Base-by-base conservation (phyloP, 2,329 filamentous ascomycete genomes). In the Neofusicoccum umdonicola region DNA sequence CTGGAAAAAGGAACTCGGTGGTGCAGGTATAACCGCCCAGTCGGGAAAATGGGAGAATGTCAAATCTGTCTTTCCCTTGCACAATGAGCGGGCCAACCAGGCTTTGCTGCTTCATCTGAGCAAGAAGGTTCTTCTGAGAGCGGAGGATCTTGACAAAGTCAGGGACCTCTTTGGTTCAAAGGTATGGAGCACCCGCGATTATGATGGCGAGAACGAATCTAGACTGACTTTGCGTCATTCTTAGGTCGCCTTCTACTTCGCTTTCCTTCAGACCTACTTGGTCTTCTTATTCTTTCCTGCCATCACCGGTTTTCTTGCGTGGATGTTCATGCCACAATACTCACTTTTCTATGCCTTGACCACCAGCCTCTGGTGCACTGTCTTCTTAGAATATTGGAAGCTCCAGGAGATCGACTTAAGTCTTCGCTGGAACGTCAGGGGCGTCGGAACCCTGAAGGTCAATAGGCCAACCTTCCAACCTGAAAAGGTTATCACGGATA, bases 111-210 rank as follows among this genome's bases (percentile, higher is more conserved):
- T 89, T 73, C 84, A 88, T 68, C 90, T 91, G 85, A 89, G 89
- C 71, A 87, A 84, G 57, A 90, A 90, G 75, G 90, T 89, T 66
- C 83, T 88, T 48, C 80, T 93, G 27, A 86, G 87, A 62, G 79
- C 87, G 41, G 76, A 83, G 57, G 86, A 92, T 71, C 80, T 96
- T n/a, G 87, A 90, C 72, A 84, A 86, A 52, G 92, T 96, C 67
- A 86, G 90, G 31, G 84, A 92, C 73, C 84, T 88, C 68, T 92
- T 93, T 75, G 92, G 92, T 56, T 90, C 94, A 76, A 90, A 87
- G 74, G 81, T 82, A 66, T 52, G 67, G 22, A 8, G 11, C 27
- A 31, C 27, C 27, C 27, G 27, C 27, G 27, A 31, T 31, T 31
- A 31, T 7, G 27, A 31, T 31, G 27, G 27, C 6, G 27, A 13